These are phyloP conservation scores for Aspergillus sp. DNA, from an alignment of 2,329 filamentous ascomycete species.

Conservation along the genomic window DNA sequence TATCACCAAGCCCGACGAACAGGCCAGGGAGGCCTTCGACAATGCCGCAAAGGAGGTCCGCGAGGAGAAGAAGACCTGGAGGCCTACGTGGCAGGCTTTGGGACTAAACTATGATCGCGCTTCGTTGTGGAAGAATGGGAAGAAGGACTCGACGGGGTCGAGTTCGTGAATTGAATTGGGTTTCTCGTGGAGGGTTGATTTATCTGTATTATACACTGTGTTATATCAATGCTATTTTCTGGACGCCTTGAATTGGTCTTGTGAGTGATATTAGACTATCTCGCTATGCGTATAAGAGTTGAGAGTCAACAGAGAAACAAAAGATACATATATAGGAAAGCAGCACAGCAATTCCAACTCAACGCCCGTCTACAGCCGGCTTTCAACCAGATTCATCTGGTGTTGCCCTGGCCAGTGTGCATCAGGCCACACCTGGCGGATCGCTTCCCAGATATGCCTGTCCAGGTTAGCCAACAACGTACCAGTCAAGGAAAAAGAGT, in stretches of 20 bases:
- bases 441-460: conserved; percentile 89
- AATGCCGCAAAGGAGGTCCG: conserved; percentile 56
- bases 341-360: too few species aligned
- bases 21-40: conserved; percentile 40
- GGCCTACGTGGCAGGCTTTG: conserved; percentile 38
- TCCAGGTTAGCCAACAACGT: conserved; percentile 13
- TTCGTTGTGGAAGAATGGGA: too few species aligned
- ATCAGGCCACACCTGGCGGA: conserved; percentile 86
- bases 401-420: conserved; percentile 70
- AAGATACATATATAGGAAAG: conserved; percentile 12
- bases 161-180: too few species aligned
- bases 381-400: conserved; percentile 62
- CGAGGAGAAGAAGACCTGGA: conserved; percentile 54
- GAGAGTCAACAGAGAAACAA: neutral
- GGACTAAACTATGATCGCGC: conserved; percentile 30
- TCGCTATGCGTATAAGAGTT: conserved; percentile 1
- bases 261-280: neutral
- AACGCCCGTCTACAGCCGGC: conserved; percentile 56
- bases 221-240: conserved; percentile 7
- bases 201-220: neutral
- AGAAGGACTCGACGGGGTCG: conserved; percentile 7
- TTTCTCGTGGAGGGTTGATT: conserved; percentile 5
- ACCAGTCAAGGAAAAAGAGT: conserved; percentile 9
- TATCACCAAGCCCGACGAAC: conserved; percentile 26
- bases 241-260: neutral